Base-by-base conservation (phyloP, 148 eudicot genomes). In the Amaranthus palmeri region DNA sequence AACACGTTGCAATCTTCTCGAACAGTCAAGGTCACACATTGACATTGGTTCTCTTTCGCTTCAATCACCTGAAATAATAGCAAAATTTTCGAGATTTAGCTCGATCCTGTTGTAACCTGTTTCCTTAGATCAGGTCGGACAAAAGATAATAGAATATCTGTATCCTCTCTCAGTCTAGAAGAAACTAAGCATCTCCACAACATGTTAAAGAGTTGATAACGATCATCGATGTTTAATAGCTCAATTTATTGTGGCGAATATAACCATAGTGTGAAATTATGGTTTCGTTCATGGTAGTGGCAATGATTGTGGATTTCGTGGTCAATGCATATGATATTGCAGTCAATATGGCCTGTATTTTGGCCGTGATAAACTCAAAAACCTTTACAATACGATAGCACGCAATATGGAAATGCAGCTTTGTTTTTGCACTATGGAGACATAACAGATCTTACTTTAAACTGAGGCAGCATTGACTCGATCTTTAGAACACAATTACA, bases 61-160 rank as follows among this genome's bases (percentile, higher is more conserved):
- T 87, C 88, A 25, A 90, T 78, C 42, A 87, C 90, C 96, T 90
- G 83, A 72, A 72, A 56, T 46, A 61, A 56, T 42, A 13, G 49
- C 36, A 25, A 25, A 25, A 25, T 25, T 25, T 25, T 25, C 36
- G 36, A 25, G 36, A 25, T 25, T 25, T 25, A 25, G 36, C 36
- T 25, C n/a, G n/a, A n/a, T n/a, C 36, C 36, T 25, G 36, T 25
- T 25, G 36, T 25, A 45, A 57, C 44, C 51, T 6, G 3, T 12
- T n/a, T 14, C 15, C 12, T 41, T 56, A 15, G 18, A 57, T 40
- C 25, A 56, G 12, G 4, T 10, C 51, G 58, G 50, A 72, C 41
- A 7, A 59, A 61, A 51, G 56, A 59, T 6, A 58, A 36, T 10
- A 61, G 2, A 5, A 15, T 43, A 61, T 41, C 13, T 2, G 10